Percentiles rank a stretch among this genome's conserved stretches.
phyloP scores from a whole-genome alignment of 495 filamentous ascomycete species.

The Podospora tetraspora region DNA sequence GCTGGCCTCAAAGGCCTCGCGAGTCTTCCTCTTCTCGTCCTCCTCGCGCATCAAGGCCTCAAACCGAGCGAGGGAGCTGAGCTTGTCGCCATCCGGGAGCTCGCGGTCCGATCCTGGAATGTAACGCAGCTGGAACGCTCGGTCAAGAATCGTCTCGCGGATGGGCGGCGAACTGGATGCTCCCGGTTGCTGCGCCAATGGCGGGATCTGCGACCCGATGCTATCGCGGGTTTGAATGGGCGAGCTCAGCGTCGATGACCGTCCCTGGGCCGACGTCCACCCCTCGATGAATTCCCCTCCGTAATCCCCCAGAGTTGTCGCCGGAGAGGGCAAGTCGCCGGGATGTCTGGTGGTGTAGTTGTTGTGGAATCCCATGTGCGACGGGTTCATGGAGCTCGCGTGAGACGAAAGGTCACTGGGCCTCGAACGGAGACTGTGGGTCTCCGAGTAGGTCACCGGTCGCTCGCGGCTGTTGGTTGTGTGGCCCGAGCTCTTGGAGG shows the following conservation, averaged over 20 bases:
- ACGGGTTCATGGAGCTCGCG: conserved; percentile 41
- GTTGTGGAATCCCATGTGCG: conserved; percentile 32
- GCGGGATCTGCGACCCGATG: conserved; percentile 36
- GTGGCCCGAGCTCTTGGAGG: conserved; percentile 31
- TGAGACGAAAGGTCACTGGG: conserved; percentile 51
- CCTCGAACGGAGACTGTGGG: conserved; percentile 49
- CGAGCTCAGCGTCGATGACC: conserved; percentile 48
- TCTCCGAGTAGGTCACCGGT: conserved; percentile 39
- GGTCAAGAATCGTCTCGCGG: conserved; percentile 54
- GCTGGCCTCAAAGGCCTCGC: conserved; percentile 25
- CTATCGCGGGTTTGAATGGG: conserved; percentile 40
- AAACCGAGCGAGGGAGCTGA: conserved; percentile 53
- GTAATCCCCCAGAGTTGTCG: conserved; percentile 46
- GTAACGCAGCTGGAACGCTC: conserved; percentile 53
- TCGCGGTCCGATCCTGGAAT: conserved; percentile 48
- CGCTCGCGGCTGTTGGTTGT: conserved; percentile 37
- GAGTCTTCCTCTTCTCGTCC: conserved; percentile 42
- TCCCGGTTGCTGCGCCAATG: conserved; percentile 29
- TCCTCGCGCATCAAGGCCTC: conserved; percentile 54
- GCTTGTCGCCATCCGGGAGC: conserved; percentile 47
- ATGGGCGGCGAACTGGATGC: conserved; percentile 38
- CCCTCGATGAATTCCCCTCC: conserved; percentile 52
- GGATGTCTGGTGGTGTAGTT: conserved; percentile 41
- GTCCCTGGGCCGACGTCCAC: conserved; percentile 52
- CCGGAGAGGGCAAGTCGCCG: conserved; percentile 49